Percentiles rank a stretch among this genome's conserved stretches.
phyloP scores from a whole-genome alignment of 2,329 filamentous ascomycete genomes.

The Rasamsonia emersonii region DNA sequence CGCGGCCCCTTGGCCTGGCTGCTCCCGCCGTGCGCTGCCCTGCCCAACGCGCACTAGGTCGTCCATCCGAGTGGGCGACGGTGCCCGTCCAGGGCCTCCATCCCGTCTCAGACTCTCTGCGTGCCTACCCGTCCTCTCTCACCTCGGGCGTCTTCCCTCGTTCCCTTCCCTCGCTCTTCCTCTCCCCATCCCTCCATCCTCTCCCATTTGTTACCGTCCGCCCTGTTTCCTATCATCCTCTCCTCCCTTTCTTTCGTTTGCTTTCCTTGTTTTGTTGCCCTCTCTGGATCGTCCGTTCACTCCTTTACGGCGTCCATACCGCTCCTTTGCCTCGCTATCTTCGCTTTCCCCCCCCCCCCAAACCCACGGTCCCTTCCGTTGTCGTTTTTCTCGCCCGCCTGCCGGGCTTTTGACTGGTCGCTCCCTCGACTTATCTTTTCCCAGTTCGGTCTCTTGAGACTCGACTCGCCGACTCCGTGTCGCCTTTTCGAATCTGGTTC shows the following conservation, averaged over 20 bases:
- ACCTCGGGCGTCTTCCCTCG: constrained; percentile 16
- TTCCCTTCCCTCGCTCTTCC: constrained; percentile 12
- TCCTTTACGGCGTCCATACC: constrained; percentile 43
- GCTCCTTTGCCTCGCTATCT: constrained; percentile 20
- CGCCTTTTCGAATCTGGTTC: constrained; percentile 12
- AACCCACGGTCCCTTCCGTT: constrained; percentile 7
- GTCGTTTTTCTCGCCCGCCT: constrained; percentile 3
- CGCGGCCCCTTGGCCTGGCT: too few species aligned
- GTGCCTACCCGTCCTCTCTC: too few species aligned
- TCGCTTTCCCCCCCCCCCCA: constrained; percentile 4
- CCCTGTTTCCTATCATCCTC: constrained; percentile 18
- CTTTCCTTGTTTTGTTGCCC: constrained; percentile 18
- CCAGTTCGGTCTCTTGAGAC: constrained; percentile 16
- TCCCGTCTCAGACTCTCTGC: too few species aligned
- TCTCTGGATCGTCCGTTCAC: constrained; percentile 40
- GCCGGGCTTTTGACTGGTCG: constrained; percentile 13
- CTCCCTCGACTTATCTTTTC: constrained; percentile 28
- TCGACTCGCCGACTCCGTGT: constrained; percentile 8
- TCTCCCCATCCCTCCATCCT: constrained; percentile 14
- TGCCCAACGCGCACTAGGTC: too few species aligned
- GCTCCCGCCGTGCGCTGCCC: too few species aligned
- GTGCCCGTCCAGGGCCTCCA: too few species aligned
- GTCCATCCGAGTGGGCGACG: too few species aligned
- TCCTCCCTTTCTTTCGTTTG: constrained; percentile 20
- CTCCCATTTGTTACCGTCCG: constrained; percentile 17